Evolutionary conservation across 208 protist genomes (phyloP).

Genomic region (Eutreptiella sp.): DNA sequence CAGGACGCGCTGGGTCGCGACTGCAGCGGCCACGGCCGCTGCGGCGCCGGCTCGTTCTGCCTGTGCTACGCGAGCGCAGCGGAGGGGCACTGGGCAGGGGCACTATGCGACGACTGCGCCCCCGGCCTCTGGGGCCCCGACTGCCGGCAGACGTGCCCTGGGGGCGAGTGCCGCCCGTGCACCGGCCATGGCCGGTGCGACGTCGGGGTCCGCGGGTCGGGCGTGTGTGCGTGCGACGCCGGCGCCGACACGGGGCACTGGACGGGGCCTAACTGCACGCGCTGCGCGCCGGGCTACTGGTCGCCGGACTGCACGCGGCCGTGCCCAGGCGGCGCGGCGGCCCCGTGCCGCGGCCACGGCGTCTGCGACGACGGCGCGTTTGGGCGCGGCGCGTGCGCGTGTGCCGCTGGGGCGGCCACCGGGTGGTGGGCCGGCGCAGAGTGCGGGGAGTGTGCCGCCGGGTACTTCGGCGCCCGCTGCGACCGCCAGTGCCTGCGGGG

Average conservation of each 20-base stretch:
- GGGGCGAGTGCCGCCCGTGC: no score
- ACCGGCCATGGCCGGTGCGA: constrained; percentile 18
- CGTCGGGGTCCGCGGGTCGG: constrained; percentile 10
- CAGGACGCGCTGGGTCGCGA: no score
- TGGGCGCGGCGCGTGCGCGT: constrained; percentile 8
- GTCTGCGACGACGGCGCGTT: constrained; percentile 17
- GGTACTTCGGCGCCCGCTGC: constrained; percentile 17
- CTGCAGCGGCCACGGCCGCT: no score
- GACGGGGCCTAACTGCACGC: constrained; percentile 2
- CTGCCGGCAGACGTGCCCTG: no score
- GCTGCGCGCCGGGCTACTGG: constrained; percentile 6
- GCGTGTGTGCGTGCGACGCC: constrained; percentile 14
- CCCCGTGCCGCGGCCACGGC: constrained; percentile 9
- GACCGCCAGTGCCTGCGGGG: not conserved
- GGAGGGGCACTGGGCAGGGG: no score
- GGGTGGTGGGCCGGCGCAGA: not conserved
- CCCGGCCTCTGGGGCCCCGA: no score
- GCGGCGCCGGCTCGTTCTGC: not conserved
- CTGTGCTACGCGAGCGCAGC: no score
- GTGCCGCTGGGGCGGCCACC: not conserved
- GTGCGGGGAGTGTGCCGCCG: constrained; percentile 15
- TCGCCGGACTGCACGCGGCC: not conserved
- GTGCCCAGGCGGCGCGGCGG: not conserved
- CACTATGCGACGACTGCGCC: no score
- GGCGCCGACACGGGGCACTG: constrained; percentile 19